Evolutionary conservation across 1,284 basidiomycete species (phyloP).

Genomic region (Cryptococcus sp.): DNA sequence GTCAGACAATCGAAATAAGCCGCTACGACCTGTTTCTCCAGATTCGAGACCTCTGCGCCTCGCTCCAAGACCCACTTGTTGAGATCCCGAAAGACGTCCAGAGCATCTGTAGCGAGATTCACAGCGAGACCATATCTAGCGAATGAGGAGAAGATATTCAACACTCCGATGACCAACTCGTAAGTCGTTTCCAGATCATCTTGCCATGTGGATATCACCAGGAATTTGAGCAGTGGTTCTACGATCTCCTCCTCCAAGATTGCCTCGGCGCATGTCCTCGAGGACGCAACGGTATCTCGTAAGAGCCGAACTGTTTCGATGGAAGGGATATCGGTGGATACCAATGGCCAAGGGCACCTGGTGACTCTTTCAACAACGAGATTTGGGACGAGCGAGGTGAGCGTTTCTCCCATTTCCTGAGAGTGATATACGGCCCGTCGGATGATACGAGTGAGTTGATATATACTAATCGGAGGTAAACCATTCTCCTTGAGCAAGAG

Average conservation of each 20-base stretch:
- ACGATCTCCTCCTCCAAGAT: constrained; percentile 53
- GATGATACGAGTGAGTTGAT: constrained; percentile 61
- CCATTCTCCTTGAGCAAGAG: constrained; percentile 22
- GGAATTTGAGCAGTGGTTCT: constrained; percentile 70
- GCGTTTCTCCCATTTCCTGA: constrained; percentile 54
- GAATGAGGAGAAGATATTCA: constrained; percentile 64
- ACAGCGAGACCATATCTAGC: constrained; percentile 74
- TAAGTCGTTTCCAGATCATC: constrained; percentile 49
- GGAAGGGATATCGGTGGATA: constrained; percentile 53
- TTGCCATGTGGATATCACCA: constrained; percentile 50
- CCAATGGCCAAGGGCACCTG: constrained; percentile 26
- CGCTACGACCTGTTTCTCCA: constrained; percentile 48
- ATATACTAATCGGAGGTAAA: constrained; percentile 17
- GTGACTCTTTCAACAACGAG: constrained; percentile 49
- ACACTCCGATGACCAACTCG: constrained; percentile 56
- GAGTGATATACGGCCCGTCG: constrained; percentile 59
- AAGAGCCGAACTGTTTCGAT: constrained; percentile 57
- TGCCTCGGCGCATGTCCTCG: constrained; percentile 61
- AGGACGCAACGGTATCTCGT: constrained; percentile 58
- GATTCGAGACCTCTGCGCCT: neutral
- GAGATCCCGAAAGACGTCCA: constrained; percentile 37
- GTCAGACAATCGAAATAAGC: constrained; percentile 54
- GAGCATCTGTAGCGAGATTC: constrained; percentile 23
- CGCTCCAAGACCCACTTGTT: constrained; percentile 20
- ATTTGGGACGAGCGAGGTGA: constrained; percentile 56